Evolutionary conservation across 2,329 filamentous ascomycete species (phyloP).

Genomic region (Phaeosphaeria sp.): DNA sequence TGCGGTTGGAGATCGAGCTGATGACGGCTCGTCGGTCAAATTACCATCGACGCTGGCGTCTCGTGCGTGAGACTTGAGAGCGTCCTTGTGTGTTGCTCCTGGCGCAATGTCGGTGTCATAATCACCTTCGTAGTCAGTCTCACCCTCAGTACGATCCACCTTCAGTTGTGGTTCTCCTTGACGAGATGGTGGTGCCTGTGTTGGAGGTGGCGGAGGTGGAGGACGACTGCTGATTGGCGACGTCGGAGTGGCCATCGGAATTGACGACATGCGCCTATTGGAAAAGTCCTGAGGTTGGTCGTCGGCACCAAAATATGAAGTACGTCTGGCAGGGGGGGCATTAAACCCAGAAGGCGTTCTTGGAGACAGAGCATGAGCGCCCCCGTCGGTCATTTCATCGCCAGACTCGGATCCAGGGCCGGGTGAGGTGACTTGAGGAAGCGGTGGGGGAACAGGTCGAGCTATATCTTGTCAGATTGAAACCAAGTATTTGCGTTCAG

Average conservation of each 20-base stretch:
- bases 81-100: constrained; percentile 92
- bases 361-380: constrained; percentile 42
- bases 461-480: constrained; percentile 53
- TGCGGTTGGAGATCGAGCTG: constrained; percentile 48
- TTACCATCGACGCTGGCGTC: constrained; percentile 77
- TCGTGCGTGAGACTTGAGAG: constrained; percentile 79
- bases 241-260: constrained; percentile 57
- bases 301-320: constrained; percentile 51
- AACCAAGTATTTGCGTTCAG: no score
- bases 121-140: constrained; percentile 95
- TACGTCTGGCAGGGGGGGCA: constrained; percentile 42
- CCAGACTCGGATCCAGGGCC: constrained; percentile 86
- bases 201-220: constrained; percentile 58
- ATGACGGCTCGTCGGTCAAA: constrained; percentile 61
- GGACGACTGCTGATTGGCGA: constrained; percentile 45
- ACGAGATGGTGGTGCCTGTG: constrained; percentile 46
- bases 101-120: constrained; percentile 97
- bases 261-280: constrained; percentile 54
- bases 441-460: constrained; percentile 65
- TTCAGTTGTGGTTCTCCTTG: constrained; percentile 35
- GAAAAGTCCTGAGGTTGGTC: constrained; percentile 34
- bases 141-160: constrained; percentile 74
- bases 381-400: constrained; percentile 69
- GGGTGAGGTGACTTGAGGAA: constrained; percentile 65
- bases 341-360: constrained; percentile 36